A percentile compares a stretch with the other conserved stretches of the same genome.
Evolutionary conservation across 371 early-diverging fungal species (phyloP).

Genomic region (Lichtheimia ornata): DNA sequence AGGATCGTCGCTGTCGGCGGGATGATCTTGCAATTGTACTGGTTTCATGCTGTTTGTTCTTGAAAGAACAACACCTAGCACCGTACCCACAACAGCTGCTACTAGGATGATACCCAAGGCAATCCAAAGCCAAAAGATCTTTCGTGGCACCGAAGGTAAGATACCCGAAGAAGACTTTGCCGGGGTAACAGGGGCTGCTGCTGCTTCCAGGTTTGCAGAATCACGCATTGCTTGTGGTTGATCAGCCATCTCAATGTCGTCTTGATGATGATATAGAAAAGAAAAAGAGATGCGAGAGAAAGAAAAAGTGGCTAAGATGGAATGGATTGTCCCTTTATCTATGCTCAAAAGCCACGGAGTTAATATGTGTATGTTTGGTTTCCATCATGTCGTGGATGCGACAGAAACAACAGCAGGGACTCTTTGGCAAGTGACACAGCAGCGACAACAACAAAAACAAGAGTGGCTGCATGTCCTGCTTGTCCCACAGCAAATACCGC

Average conservation of each 20-base stretch:
- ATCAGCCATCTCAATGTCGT: neutral
- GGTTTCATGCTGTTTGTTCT: neutral
- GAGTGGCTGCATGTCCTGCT: no score
- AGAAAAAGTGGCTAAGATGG: neutral
- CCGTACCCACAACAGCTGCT: slow-evolving; percentile 8
- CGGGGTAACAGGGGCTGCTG: neutral
- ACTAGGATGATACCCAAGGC: slow-evolving; percentile 4
- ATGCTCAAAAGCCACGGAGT: no score
- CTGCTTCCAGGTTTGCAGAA: neutral
- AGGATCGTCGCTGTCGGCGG: neutral
- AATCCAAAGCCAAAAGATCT: slow-evolving; percentile 10
- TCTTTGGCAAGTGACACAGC: no score
- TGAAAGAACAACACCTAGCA: slow-evolving; percentile 11
- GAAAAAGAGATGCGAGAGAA: neutral
- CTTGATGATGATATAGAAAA: neutral
- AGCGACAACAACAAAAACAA: no score
- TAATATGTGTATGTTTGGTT: no score
- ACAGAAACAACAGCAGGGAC: no score
- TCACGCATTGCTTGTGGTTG: neutral
- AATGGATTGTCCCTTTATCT: no score
- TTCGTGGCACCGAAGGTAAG: neutral
- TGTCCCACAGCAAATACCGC: neutral
- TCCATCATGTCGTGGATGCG: no score
- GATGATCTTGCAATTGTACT: no score
- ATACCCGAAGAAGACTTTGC: neutral